phyloP scores from a whole-genome alignment of 1,284 basidiomycete species.

The Ceratobasidium sp. region DNA sequence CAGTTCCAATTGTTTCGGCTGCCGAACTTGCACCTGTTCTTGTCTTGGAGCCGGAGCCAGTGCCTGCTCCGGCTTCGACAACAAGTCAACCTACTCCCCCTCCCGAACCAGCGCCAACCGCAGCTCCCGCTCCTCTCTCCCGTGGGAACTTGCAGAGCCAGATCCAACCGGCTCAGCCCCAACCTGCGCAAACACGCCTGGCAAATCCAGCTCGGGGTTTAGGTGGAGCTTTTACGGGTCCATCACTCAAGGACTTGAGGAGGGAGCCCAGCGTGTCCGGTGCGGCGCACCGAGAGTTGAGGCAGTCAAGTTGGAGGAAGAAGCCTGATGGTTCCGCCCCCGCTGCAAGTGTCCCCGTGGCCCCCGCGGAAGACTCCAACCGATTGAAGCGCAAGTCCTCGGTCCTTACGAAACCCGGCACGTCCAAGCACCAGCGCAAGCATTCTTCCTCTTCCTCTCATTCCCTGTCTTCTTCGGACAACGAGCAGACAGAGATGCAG shows the following conservation, averaged over 20 bases:
- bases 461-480: conserved; percentile 25
- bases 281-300: conserved; percentile 18
- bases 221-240: conserved; percentile 23
- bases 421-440: conserved; percentile 40
- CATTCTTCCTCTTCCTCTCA: conserved; percentile 23
- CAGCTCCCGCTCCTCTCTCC: background rate
- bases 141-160: conserved; percentile 12
- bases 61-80: conserved; percentile 1
- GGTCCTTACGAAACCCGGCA: conserved; percentile 3
- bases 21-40: background rate
- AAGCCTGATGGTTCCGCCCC: conserved; percentile 22
- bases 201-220: conserved; percentile 13
- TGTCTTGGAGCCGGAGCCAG: conserved; percentile 9
- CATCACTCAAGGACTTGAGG: conserved; percentile 36
- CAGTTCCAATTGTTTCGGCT: background rate
- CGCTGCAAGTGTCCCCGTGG: background rate
- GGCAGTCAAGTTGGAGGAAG: conserved; percentile 37
- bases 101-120: conserved; percentile 8
- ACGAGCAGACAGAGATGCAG: conserved; percentile 40
- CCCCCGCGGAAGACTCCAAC: conserved; percentile 18
- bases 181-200: conserved; percentile 11
- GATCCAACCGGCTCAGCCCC: background rate
- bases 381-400: conserved; percentile 38
- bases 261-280: conserved; percentile 38
- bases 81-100: conserved; percentile 18